phyloP scores from a whole-genome alignment of 805 yeast genomes.

The Saccharomycopsis sp. region DNA sequence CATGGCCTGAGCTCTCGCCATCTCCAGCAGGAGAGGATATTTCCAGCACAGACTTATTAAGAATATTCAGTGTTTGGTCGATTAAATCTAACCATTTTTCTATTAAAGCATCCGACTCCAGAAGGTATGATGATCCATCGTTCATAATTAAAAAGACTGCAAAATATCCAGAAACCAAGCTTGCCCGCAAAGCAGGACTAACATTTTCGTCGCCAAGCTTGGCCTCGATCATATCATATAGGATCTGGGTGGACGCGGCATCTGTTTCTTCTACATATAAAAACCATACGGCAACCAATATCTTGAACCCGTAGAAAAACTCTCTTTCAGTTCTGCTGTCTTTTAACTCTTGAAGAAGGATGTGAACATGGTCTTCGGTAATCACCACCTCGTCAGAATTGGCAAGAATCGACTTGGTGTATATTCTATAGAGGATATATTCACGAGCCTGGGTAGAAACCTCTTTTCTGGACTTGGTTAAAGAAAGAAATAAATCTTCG shows the following conservation, averaged over 20 bases:
- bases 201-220: constrained; percentile 1
- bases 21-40: background rate
- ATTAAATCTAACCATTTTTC: constrained; percentile 12
- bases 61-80: background rate
- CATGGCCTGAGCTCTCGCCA: background rate
- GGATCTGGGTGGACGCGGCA: background rate
- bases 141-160: constrained; percentile 10
- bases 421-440: constrained; percentile 7
- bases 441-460: constrained; percentile 12
- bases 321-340: constrained; percentile 12
- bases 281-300: constrained; percentile 12
- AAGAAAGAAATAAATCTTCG: constrained; percentile 6
- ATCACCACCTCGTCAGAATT: background rate
- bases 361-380: constrained; percentile 1
- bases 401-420: background rate
- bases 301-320: constrained; percentile 8
- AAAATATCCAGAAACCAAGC: constrained; percentile 12
- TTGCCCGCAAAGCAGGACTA: background rate
- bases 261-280: constrained; percentile 9
- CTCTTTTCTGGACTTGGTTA: constrained; percentile 7
- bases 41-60: background rate
- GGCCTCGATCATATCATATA: constrained; percentile 1
- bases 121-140: constrained; percentile 11
- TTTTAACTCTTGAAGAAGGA: constrained; percentile 1
- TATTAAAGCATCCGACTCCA: constrained; percentile 4